phyloP scores from a whole-genome alignment of 306 rosid genomes.

The Argentina anserina region DNA sequence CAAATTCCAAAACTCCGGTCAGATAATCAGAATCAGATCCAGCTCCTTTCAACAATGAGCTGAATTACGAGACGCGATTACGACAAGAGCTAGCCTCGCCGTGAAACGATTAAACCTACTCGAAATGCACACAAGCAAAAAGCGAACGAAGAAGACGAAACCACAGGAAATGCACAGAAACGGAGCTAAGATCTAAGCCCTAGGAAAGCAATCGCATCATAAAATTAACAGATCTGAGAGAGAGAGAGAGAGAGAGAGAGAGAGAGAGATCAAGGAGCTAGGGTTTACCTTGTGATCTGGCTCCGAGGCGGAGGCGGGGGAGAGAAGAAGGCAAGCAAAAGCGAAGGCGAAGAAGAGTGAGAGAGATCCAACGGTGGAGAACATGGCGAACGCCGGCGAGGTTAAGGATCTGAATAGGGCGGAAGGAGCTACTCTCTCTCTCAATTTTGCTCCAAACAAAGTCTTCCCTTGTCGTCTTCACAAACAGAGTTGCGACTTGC shows the following conservation, averaged over 20 bases:
- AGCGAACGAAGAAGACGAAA: background rate
- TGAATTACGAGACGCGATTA: background rate
- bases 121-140: background rate
- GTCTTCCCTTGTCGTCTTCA: background rate
- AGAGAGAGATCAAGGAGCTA: slow-evolving; percentile 38
- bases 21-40: background rate
- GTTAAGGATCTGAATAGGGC: slow-evolving; percentile 46
- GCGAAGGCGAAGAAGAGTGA: slow-evolving; percentile 24
- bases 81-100: background rate
- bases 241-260: slow-evolving; percentile 33
- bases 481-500: slow-evolving; percentile 8
- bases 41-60: background rate
- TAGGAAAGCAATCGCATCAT: background rate
- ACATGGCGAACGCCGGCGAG: slow-evolving; percentile 56
- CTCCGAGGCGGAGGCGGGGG: slow-evolving; percentile 60
- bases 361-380: slow-evolving; percentile 58
- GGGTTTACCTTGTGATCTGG: slow-evolving; percentile 82
- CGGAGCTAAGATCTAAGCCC: slow-evolving; percentile 5
- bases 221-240: slow-evolving; percentile 39
- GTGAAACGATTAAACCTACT: background rate
- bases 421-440: background rate
- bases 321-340: slow-evolving; percentile 32
- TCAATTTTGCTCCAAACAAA: background rate
- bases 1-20: background rate
- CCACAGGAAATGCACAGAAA: background rate